phyloP scores from a whole-genome alignment of 192 early-diverging fungal species.

The Oehlia diaphana region DNA sequence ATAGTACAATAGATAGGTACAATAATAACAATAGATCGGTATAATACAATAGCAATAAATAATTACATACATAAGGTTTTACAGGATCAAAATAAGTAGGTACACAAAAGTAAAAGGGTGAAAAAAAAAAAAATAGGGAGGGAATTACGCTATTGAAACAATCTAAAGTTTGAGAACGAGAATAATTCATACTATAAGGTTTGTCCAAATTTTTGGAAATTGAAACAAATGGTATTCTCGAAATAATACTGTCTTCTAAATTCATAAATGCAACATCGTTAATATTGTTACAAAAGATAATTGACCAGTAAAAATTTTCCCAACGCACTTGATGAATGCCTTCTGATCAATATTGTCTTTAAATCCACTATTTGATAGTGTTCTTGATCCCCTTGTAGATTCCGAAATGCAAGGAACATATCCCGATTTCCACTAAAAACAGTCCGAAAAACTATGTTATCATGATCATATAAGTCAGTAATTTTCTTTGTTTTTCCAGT shows the following conservation, averaged over 20 bases:
- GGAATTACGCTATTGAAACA: background rate
- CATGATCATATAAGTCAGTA: background rate
- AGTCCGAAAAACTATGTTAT: background rate
- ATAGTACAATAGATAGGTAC: too few species aligned
- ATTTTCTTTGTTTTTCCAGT: background rate
- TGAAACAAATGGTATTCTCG: background rate
- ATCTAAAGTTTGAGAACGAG: background rate
- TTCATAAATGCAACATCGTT: background rate
- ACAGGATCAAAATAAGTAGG: too few species aligned
- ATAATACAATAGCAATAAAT: too few species aligned
- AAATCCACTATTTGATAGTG: constrained; percentile 1
- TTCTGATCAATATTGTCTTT: background rate
- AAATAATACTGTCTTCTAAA: background rate
- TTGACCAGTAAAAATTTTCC: background rate
- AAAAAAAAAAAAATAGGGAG: too few species aligned
- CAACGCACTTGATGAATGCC: background rate
- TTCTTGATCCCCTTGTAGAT: background rate
- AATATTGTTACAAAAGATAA: constrained; percentile 10
- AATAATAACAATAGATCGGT: too few species aligned
- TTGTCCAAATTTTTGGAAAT: background rate
- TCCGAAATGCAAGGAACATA: background rate
- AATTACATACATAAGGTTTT: too few species aligned
- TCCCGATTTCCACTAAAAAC: background rate
- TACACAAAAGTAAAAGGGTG: too few species aligned
- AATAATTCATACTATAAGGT: background rate